Evolutionary conservation across 2,329 filamentous ascomycete species (phyloP).

Genomic region (Fusarium sp.): DNA sequence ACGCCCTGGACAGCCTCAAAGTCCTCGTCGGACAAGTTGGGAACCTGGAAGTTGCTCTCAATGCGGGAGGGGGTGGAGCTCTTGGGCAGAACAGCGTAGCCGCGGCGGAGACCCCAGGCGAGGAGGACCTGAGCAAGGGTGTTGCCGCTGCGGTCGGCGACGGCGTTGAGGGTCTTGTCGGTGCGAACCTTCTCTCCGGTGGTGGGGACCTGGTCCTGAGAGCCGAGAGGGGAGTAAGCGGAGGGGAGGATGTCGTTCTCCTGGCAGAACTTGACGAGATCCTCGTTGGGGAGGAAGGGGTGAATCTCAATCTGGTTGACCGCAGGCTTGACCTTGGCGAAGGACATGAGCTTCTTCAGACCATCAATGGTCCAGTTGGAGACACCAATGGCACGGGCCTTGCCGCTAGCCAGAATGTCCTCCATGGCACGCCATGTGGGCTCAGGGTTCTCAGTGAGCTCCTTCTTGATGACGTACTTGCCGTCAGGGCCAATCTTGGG

Average conservation of each 20-base stretch:
- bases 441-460: constrained; percentile 49
- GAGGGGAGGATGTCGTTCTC: constrained; percentile 65
- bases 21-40: constrained; percentile 68
- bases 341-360: constrained; percentile 53
- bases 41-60: constrained; percentile 53
- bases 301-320: constrained; percentile 64
- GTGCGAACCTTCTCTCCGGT: constrained; percentile 52
- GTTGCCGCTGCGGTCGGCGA: constrained; percentile 67
- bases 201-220: constrained; percentile 58
- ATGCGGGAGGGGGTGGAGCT: constrained; percentile 77
- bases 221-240: constrained; percentile 75
- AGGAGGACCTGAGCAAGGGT: constrained; percentile 69
- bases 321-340: constrained; percentile 63
- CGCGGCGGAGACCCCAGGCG: constrained; percentile 74
- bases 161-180: constrained; percentile 61
- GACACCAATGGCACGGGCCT: constrained; percentile 64
- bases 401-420: constrained; percentile 61
- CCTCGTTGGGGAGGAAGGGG: constrained; percentile 60
- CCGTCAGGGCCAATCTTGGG: constrained; percentile 63
- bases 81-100: constrained; percentile 79
- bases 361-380: constrained; percentile 65
- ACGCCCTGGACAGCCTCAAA: constrained; percentile 58
- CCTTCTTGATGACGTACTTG: constrained; percentile 67
- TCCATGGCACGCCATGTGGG: constrained; percentile 72
- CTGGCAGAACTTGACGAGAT: constrained; percentile 68